These are phyloP conservation scores for Cladosporium phlei DNA, from an alignment of 2,329 filamentous ascomycete genomes.

Conservation along the genomic window DNA sequence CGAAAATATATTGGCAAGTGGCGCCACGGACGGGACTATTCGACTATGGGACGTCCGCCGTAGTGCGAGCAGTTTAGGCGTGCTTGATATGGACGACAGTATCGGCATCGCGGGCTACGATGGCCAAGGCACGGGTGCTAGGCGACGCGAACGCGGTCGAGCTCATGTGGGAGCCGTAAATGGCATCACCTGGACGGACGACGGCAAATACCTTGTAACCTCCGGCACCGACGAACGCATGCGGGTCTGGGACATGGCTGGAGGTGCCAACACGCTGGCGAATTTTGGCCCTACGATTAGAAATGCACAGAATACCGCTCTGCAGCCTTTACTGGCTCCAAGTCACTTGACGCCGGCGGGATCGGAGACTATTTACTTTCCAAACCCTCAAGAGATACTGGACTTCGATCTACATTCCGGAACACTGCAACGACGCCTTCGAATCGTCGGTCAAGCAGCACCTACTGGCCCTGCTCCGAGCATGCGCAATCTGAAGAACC, in stretches of 20 bases:
- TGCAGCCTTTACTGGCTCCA: constrained; percentile 53
- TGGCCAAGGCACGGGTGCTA: constrained; percentile 41
- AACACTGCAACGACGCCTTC: constrained; percentile 63
- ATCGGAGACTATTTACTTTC: constrained; percentile 69
- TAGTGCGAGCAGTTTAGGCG: constrained; percentile 68
- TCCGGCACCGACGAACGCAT: constrained; percentile 79
- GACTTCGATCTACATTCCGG: constrained; percentile 77
- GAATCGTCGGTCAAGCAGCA: constrained; percentile 48
- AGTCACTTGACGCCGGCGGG: constrained; percentile 51
- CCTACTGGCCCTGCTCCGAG: constrained; percentile 16
- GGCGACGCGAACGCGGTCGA: constrained; percentile 37
- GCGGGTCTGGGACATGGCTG: constrained; percentile 77
- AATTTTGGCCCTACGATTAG: constrained; percentile 80
- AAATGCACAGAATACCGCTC: constrained; percentile 51
- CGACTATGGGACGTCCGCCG: constrained; percentile 84
- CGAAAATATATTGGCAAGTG: constrained; percentile 76
- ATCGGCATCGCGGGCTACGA: constrained; percentile 57
- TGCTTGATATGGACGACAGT: constrained; percentile 79
- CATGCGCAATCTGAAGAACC: constrained; percentile 37
- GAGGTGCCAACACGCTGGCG: constrained; percentile 78
- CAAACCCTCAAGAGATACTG: constrained; percentile 70
- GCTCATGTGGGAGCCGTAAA: constrained; percentile 83
- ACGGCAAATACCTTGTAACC: constrained; percentile 70
- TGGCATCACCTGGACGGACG: constrained; percentile 76
- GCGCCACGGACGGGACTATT: constrained; percentile 77